Conservation (phyloP, 1,284 basidiomycete species). For the Sanghuangporus sanghuang region DNA sequence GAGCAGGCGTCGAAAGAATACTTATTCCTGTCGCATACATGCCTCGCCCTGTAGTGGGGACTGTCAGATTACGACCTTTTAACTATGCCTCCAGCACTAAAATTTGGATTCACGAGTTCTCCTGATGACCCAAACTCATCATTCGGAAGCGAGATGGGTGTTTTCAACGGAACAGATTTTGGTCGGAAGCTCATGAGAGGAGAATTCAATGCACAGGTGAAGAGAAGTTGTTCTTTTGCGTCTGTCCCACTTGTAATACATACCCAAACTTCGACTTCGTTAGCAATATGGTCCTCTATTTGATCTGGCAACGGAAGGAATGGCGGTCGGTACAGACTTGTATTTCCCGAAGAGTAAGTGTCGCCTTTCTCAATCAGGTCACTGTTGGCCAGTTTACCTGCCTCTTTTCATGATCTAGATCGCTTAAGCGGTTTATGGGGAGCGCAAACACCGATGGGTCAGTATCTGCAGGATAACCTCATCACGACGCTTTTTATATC, state of each 20-base stretch:
- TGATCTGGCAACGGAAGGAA: constrained; percentile 3
- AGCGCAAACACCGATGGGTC: constrained; percentile 17
- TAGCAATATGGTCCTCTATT: constrained; percentile 12
- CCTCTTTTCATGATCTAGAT: constrained; percentile 5
- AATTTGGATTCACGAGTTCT: constrained; percentile 12
- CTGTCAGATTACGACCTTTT: constrained; percentile 16
- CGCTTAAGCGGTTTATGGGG: constrained; percentile 19
- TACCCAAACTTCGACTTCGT: neutral
- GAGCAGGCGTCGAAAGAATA: neutral
- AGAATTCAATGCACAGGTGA: constrained; percentile 18
- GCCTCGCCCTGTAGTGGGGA: constrained; percentile 9
- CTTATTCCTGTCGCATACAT: neutral
- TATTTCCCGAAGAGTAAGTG: constrained; percentile 19
- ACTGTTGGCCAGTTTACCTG: neutral
- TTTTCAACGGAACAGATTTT: constrained; percentile 17
- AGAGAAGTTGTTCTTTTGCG: no score
- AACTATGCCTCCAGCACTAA: constrained; percentile 15
- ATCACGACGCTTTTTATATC: constrained; percentile 21
- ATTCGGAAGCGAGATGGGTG: constrained; percentile 19
- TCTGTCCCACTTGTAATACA: neutral
- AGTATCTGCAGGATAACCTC: constrained; percentile 17
- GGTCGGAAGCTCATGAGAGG: constrained; percentile 16
- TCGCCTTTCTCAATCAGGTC: neutral
- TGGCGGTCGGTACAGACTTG: constrained; percentile 16
- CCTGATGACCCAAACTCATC: constrained; percentile 6